Conservation (phyloP, 2,329 filamentous ascomycete species). For the Penicillium rolfsii region DNA sequence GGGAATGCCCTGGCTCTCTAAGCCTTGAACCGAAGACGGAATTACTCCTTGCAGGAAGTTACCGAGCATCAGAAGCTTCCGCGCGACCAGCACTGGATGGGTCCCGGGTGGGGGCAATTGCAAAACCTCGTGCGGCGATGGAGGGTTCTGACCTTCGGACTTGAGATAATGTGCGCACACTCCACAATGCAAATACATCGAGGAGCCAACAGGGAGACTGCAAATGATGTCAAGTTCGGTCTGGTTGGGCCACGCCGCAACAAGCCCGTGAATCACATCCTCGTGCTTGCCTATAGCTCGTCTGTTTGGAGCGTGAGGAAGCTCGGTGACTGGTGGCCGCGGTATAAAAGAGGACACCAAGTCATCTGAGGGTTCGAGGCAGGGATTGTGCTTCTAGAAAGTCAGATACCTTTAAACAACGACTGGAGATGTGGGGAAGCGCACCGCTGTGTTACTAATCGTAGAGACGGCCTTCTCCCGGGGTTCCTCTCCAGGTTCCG, state of each 20-base stretch:
- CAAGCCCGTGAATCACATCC: conserved; percentile 36
- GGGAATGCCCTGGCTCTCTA: conserved; percentile 1
- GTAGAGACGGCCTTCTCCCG: not conserved
- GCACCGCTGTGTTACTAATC: not conserved
- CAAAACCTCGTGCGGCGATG: conserved; percentile 39
- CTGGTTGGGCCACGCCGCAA: conserved; percentile 46
- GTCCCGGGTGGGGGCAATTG: conserved; percentile 41
- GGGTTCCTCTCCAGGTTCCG: not conserved
- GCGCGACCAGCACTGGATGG: conserved; percentile 56
- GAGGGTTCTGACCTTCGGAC: conserved; percentile 16
- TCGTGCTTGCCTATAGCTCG: conserved; percentile 19
- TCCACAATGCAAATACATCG: conserved; percentile 40
- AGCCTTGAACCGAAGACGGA: conserved; percentile 32
- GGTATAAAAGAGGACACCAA: not conserved
- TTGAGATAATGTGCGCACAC: conserved; percentile 32
- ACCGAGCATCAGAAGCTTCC: conserved; percentile 52
- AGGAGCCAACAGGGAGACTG: conserved; percentile 35
- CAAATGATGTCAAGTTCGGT: conserved; percentile 46
- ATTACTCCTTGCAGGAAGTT: conserved; percentile 54
- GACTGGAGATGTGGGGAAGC: not conserved
- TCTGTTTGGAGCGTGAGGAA: not conserved
- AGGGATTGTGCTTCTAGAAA: not conserved
- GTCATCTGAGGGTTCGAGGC: too few relatives aligned
- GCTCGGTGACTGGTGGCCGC: not conserved
- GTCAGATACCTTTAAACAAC: not conserved